Evolutionary conservation across 805 yeast species (phyloP).

Genomic region (Lipomyces chichibuensis): DNA sequence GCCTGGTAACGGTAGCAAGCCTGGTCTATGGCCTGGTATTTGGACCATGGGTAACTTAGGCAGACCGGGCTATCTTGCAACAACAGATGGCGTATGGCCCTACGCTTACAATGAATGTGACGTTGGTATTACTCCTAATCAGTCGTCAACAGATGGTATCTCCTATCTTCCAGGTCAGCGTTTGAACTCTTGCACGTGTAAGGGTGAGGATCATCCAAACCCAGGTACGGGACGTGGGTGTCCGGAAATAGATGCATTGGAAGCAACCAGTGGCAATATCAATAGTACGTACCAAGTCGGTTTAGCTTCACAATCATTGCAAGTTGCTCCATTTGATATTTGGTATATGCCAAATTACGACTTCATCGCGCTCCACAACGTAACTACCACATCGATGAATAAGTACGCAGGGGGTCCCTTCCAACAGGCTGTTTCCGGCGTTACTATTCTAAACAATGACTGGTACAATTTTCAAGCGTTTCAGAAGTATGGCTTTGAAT

Average conservation of each 20-base stretch:
- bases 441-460: constrained; percentile 71
- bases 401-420: constrained; percentile 89
- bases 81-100: constrained; percentile 96
- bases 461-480: constrained; percentile 74
- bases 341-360: constrained; percentile 93
- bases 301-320: constrained; percentile 85
- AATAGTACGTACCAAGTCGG: constrained; percentile 50
- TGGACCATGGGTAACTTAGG: constrained; percentile 95
- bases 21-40: constrained; percentile 95
- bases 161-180: constrained; percentile 85
- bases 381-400: constrained; percentile 75
- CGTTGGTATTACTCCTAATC: constrained; percentile 93
- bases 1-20: constrained; percentile 75
- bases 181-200: constrained; percentile 75
- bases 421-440: constrained; percentile 90
- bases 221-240: constrained; percentile 90
- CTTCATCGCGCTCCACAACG: constrained; percentile 72
- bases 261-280: constrained; percentile 62
- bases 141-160: constrained; percentile 86
- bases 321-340: constrained; percentile 90
- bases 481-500: constrained; percentile 81
- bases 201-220: constrained; percentile 84
- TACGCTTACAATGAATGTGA: constrained; percentile 85
- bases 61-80: constrained; percentile 84
- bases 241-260: constrained; percentile 91